Evolutionary conservation across 2,329 filamentous ascomycete species (phyloP), one percentile per base, ranked within the genome.

Genomic region (Massarina eburnea): DNA sequence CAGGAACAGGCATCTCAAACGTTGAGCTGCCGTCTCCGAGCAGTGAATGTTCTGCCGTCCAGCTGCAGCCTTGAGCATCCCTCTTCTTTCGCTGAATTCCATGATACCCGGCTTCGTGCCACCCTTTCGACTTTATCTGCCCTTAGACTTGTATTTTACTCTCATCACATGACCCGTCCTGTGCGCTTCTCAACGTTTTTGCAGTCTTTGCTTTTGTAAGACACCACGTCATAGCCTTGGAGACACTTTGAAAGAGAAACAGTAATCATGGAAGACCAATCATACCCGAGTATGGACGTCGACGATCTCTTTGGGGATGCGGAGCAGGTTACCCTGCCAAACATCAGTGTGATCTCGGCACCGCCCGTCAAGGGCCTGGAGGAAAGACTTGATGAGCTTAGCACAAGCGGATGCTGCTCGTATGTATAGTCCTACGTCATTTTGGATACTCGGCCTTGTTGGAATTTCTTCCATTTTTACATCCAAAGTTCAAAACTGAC

Each of bases 401-500:
- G 87, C 54, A 76, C 80, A 46, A 81, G 81, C 47, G 90, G 90
- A 14, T 94, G 88, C 67, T 89, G 85, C 76, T 87, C 91, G 90
- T 94, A 82, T 73, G 84, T 78, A 19, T 19, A 20, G 27, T 20
- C 27, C 15, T 35, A 2, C 36, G 18, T 19, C 9, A 17, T 7
- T 37, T 21, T 12, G n/a, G 17, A 20, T 7, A 36, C n/a, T n/a
- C n/a, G n/a, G n/a, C n/a, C 14, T 12, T n/a, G 29, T 32, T 15
- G 6, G 29, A n/a, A n/a, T 4, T n/a, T 32, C 5, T 6, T 12
- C 26, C 26, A 29, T 29, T 32, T 14, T 18, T n/a, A 6, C 6
- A 5, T 6, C 33, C 20, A 18, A 36, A n/a, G n/a, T n/a, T n/a
- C n/a, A n/a, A n/a, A n/a, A n/a, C n/a, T n/a, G n/a, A 10, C 5